Percentiles rank a stretch among this genome's conserved stretches.
These are phyloP conservation scores for Oryza nivara DNA, from an alignment of 176 grass and related monocot species.

Conservation along the genomic window DNA sequence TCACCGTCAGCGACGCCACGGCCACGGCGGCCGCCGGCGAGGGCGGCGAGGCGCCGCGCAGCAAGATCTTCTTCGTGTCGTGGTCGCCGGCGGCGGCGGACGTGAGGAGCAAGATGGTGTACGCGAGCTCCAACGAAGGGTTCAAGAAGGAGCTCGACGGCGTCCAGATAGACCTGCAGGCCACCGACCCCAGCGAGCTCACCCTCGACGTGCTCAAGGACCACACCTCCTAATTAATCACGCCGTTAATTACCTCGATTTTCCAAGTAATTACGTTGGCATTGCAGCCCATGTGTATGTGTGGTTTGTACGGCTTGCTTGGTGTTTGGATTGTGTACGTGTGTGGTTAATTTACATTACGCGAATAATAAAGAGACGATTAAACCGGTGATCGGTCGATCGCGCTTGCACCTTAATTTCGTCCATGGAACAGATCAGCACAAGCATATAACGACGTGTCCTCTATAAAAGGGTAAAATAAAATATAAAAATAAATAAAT, in stretches of 20 bases:
- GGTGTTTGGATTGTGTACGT: background rate
- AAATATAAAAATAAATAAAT: no score
- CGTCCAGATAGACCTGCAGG: slow-evolving; percentile 56
- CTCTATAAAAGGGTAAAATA: background rate
- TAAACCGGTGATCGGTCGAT: background rate
- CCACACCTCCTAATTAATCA: slow-evolving; percentile 8
- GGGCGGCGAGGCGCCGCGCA: slow-evolving; percentile 24
- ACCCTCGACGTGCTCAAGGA: slow-evolving; percentile 46
- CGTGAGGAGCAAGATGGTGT: slow-evolving; percentile 68
- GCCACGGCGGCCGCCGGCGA: background rate
- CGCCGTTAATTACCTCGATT: background rate
- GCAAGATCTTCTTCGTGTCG: slow-evolving; percentile 63
- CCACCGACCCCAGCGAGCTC: slow-evolving; percentile 57
- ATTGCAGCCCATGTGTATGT: background rate
- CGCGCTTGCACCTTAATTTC: background rate
- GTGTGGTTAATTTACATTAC: background rate
- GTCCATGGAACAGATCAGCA: background rate
- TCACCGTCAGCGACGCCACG: slow-evolving; percentile 49
- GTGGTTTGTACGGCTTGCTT: background rate
- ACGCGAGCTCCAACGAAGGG: slow-evolving; percentile 57
- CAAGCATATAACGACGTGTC: background rate
- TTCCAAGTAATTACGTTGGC: background rate
- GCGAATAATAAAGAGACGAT: background rate
- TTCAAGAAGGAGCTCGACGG: slow-evolving; percentile 70
- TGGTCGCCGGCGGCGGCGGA: slow-evolving; percentile 54